Evolutionary conservation across 2,329 filamentous ascomycete species (phyloP).

Genomic region (Aureobasidium sp.): DNA sequence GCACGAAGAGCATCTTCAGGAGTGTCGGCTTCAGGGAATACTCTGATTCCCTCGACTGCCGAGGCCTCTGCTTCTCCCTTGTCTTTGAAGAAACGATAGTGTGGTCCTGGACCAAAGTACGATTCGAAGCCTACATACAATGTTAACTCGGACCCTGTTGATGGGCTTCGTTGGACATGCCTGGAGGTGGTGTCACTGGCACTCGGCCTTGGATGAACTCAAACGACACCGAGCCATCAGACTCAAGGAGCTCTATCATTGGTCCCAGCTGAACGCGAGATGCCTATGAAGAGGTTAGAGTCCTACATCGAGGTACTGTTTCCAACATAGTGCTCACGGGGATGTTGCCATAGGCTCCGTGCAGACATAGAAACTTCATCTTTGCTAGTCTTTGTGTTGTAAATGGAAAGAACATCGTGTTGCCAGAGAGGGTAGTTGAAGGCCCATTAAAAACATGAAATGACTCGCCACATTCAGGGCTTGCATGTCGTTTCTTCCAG

Average conservation of each 20-base stretch:
- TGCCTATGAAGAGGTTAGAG: background rate
- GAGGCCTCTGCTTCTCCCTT: background rate
- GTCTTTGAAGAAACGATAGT: slow-evolving; percentile 1
- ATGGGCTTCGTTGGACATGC: background rate
- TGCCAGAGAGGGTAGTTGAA: background rate
- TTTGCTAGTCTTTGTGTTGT: background rate
- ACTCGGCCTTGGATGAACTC: slow-evolving; percentile 3
- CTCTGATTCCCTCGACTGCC: background rate
- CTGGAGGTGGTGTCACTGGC: background rate
- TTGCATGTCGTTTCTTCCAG: background rate
- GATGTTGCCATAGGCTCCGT: slow-evolving; percentile 8
- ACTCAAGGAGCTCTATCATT: background rate
- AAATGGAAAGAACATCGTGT: too few species aligned
- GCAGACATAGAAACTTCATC: slow-evolving; percentile 1
- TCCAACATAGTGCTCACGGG: background rate
- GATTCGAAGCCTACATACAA: background rate
- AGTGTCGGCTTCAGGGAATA: background rate
- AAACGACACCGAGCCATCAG: background rate
- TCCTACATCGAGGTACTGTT: background rate
- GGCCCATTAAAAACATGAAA: background rate
- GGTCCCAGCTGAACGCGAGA: background rate
- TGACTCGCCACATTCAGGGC: background rate
- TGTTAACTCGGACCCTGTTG: background rate
- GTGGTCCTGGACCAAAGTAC: background rate
- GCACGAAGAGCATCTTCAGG: background rate